Percentiles rank a stretch among this genome's conserved stretches.
Conservation (phyloP, 208 protist genomes). For the Leishmania lainsoni region DNA sequence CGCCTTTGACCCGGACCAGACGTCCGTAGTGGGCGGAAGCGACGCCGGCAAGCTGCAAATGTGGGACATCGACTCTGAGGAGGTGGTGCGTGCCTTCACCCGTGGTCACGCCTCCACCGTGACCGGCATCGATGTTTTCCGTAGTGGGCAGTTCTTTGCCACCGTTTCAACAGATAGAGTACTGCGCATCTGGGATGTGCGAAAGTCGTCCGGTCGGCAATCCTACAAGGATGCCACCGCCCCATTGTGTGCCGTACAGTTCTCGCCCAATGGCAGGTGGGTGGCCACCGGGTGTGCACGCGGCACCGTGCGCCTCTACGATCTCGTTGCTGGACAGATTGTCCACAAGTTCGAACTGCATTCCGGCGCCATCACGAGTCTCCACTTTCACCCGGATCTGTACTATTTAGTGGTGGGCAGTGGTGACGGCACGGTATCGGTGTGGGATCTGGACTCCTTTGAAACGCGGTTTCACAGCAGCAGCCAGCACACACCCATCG, state of each 20-base stretch:
- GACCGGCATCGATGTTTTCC: constrained; percentile 67
- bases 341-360: constrained; percentile 58
- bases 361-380: constrained; percentile 69
- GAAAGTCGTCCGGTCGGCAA: constrained; percentile 73
- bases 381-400: constrained; percentile 80
- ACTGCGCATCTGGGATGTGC: constrained; percentile 86
- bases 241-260: constrained; percentile 67
- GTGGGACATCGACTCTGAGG: constrained; percentile 71
- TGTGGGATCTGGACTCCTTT: constrained; percentile 78
- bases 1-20: constrained; percentile 67
- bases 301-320: constrained; percentile 77
- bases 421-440: constrained; percentile 71
- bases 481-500: constrained; percentile 53
- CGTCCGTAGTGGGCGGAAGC: constrained; percentile 55
- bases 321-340: constrained; percentile 53
- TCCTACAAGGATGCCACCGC: constrained; percentile 67
- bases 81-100: constrained; percentile 57
- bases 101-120: constrained; percentile 68
- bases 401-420: constrained; percentile 76
- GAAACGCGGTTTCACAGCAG: constrained; percentile 56
- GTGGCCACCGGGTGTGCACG: constrained; percentile 73
- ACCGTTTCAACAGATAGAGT: constrained; percentile 75
- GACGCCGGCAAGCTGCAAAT: constrained; percentile 62
- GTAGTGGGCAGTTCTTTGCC: constrained; percentile 63
- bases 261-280: constrained; percentile 76